phyloP scores from a whole-genome alignment of 306 rosid species.

The Astragalus membranaceus region DNA sequence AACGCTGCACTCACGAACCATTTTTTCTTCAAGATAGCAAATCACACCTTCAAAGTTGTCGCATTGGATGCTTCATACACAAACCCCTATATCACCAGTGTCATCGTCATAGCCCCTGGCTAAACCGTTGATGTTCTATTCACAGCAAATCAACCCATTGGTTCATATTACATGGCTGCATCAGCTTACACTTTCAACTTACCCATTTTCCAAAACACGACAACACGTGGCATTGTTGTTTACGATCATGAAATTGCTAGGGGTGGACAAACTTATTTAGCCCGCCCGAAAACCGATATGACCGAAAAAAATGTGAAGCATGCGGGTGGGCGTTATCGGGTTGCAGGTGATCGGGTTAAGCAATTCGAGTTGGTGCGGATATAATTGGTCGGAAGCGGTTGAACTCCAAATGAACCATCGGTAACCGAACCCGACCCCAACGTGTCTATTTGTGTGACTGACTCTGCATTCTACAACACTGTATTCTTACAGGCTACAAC shows the following conservation, averaged over 20 bases:
- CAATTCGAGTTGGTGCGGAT: no score
- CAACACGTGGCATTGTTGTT: slow-evolving; percentile 30
- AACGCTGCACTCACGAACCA: slow-evolving; percentile 51
- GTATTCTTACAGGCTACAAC: no score
- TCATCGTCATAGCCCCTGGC: slow-evolving; percentile 39
- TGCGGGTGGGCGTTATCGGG: no score
- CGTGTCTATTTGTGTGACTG: no score
- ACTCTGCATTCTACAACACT: no score
- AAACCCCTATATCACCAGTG: slow-evolving; percentile 23
- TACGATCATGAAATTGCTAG: slow-evolving; percentile 9
- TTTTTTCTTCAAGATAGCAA: slow-evolving; percentile 45
- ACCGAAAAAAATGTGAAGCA: no score
- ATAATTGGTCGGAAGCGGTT: no score
- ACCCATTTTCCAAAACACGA: slow-evolving; percentile 6
- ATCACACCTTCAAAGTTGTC: slow-evolving; percentile 46
- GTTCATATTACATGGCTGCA: slow-evolving; percentile 59
- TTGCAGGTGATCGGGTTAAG: no score
- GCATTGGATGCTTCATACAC: slow-evolving; percentile 55
- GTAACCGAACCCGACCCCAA: no score
- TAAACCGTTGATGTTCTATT: slow-evolving; percentile 47
- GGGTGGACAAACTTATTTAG: no score
- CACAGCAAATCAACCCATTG: slow-evolving; percentile 28
- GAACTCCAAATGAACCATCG: no score
- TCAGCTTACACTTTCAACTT: slow-evolving; percentile 9
- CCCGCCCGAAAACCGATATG: no score